These are phyloP conservation scores for Yamadazyma sp. DNA, from an alignment of 805 yeast species.

Conservation along the genomic window DNA sequence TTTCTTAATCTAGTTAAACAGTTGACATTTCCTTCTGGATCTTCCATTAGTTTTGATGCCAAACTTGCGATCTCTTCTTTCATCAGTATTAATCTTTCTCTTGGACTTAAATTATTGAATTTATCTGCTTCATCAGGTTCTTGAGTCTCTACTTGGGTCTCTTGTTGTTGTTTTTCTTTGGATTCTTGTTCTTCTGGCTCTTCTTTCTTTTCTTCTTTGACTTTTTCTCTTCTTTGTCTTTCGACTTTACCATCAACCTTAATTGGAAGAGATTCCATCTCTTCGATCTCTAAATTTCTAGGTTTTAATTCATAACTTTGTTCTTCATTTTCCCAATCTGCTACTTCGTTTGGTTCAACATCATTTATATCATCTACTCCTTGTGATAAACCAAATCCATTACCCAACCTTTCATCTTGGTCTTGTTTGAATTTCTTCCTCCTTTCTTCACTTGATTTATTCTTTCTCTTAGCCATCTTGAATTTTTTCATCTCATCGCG, in stretches of 20 bases:
- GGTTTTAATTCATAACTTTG: slow-evolving; percentile 78
- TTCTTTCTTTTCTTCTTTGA: slow-evolving; percentile 18
- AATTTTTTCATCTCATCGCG: slow-evolving; percentile 4
- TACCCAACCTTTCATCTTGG: slow-evolving; percentile 38
- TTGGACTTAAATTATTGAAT: slow-evolving; percentile 43
- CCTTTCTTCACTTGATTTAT: slow-evolving; percentile 21
- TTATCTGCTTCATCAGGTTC: slow-evolving; percentile 27
- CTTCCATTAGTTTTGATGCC: slow-evolving; percentile 76
- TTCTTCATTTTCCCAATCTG: slow-evolving; percentile 65
- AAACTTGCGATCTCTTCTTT: slow-evolving; percentile 82
- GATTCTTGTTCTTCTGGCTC: slow-evolving; percentile 11
- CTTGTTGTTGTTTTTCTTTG: slow-evolving; percentile 13
- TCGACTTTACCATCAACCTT: slow-evolving; percentile 73
- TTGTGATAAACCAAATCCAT: slow-evolving; percentile 32
- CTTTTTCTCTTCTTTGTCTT: slow-evolving; percentile 49
- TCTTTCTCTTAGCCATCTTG: slow-evolving; percentile 33
- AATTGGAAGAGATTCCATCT: slow-evolving; percentile 76
- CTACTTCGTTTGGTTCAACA: slow-evolving; percentile 4
- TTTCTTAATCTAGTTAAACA: slow-evolving; percentile 63
- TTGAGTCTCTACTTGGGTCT: slow-evolving; percentile 24
- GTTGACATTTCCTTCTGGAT: slow-evolving; percentile 81
- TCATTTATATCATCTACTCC: slow-evolving; percentile 3
- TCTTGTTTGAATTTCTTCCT: slow-evolving; percentile 38
- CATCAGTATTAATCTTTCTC: slow-evolving; percentile 53
- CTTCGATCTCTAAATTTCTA: slow-evolving; percentile 44